Percentiles rank a stretch among this genome's conserved stretches.
phyloP scores from a whole-genome alignment of 2,329 filamentous ascomycete genomes.

The Fusarium chuoi region DNA sequence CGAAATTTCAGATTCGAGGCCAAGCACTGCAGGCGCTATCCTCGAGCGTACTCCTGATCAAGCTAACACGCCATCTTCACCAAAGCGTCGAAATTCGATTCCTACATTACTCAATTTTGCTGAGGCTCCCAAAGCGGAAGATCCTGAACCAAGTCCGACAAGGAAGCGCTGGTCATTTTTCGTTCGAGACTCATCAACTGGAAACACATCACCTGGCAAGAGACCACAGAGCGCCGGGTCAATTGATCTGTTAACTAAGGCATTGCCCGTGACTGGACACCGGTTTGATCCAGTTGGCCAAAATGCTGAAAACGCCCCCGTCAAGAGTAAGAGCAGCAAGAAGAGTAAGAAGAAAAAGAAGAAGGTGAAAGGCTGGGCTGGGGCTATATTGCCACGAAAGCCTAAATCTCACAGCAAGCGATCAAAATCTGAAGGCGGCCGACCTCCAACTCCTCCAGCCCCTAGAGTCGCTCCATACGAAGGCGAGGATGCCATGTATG shows the following conservation, averaged over 20 bases:
- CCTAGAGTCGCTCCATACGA: conserved; percentile 45
- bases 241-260: conserved; percentile 50
- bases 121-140: conserved; percentile 48
- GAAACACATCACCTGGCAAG: conserved; percentile 58
- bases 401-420: conserved; percentile 61
- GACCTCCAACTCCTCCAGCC: conserved; percentile 60
- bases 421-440: conserved; percentile 51
- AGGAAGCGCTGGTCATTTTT: conserved; percentile 73
- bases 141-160: conserved; percentile 58
- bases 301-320: conserved; percentile 30
- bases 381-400: conserved; percentile 73
- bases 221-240: conserved; percentile 60
- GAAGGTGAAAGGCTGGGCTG: conserved; percentile 80
- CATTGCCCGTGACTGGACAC: conserved; percentile 50
- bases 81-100: conserved; percentile 68
- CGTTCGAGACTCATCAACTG: conserved; percentile 65
- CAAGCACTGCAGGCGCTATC: conserved; percentile 78
- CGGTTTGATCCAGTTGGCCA: conserved; percentile 46
- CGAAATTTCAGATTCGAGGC: conserved; percentile 62
- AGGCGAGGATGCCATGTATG: conserved; percentile 46
- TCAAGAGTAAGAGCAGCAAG: conserved; percentile 43
- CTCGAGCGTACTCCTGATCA: conserved; percentile 60
- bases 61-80: conserved; percentile 46
- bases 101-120: conserved; percentile 61
- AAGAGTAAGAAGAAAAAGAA: conserved; percentile 62